Evolutionary conservation across 2,329 filamentous ascomycete genomes (phyloP).

Genomic region (Mycogone perniciosa): DNA sequence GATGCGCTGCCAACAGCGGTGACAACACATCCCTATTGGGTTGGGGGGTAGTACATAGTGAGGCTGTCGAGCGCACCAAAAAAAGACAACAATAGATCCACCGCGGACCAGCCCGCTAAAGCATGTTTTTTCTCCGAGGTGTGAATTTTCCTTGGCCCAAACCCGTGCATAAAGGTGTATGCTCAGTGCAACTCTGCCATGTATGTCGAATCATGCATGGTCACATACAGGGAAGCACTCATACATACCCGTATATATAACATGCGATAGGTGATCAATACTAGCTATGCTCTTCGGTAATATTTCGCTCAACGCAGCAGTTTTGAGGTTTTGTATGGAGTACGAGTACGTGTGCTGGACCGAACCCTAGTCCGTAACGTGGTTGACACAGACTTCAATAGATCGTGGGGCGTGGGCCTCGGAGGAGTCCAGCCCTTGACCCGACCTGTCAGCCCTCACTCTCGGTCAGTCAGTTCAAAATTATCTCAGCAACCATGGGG

Average conservation of each 20-base stretch:
- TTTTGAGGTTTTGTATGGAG: slow-evolving; percentile 1
- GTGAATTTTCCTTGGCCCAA: no score
- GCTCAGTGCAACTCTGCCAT: neutral
- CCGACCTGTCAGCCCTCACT: neutral
- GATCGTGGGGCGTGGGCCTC: slow-evolving; percentile 3
- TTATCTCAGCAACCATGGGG: neutral
- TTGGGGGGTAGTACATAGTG: no score
- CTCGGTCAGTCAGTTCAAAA: neutral
- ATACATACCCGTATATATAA: no score
- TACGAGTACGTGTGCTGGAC: neutral
- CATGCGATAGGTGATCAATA: no score
- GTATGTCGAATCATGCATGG: neutral
- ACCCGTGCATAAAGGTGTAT: no score
- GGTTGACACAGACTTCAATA: slow-evolving; percentile 4
- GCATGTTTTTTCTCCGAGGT: no score
- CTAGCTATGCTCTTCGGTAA: neutral
- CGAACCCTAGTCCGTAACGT: neutral
- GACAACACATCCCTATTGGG: no score
- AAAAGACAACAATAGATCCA: no score
- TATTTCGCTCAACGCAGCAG: neutral
- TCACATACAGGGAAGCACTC: no score
- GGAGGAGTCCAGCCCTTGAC: neutral
- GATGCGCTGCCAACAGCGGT: no score
- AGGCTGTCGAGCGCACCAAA: no score
- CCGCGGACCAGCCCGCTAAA: no score